phyloP scores from a whole-genome alignment of 331 rosid genomes.

The Quercus phellos region DNA sequence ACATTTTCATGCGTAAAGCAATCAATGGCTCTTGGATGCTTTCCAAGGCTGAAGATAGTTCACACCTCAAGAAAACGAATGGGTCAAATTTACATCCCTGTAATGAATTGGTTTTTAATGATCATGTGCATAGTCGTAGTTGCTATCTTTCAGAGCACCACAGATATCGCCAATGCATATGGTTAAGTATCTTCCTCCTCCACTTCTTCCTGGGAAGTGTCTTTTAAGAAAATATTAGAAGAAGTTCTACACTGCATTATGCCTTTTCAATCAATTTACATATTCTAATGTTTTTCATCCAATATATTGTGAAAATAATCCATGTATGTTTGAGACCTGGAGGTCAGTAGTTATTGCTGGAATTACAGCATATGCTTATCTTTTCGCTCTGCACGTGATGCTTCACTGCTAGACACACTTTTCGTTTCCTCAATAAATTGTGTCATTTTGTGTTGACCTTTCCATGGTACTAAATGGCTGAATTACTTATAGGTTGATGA shows the following conservation, averaged over 20 bases:
- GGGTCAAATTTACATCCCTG: constrained; percentile 94
- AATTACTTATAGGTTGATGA: background rate
- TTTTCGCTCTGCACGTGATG: background rate
- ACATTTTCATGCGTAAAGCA: constrained; percentile 95
- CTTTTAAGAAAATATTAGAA: background rate
- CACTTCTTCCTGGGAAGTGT: constrained; percentile 4
- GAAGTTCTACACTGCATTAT: background rate
- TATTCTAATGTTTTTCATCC: constrained; percentile 1
- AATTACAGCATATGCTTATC: background rate
- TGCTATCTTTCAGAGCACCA: constrained; percentile 74
- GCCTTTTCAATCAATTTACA: background rate
- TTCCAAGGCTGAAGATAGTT: constrained; percentile 94
- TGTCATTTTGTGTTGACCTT: background rate
- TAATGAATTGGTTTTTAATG: constrained; percentile 89
- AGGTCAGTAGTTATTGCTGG: background rate
- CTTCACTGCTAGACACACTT: background rate
- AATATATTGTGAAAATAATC: background rate
- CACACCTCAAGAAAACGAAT: constrained; percentile 86
- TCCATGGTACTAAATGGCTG: background rate
- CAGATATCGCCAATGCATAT: constrained; percentile 94
- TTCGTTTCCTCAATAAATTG: constrained; percentile 4
- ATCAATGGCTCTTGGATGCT: constrained; percentile 98
- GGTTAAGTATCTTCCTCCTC: constrained; percentile 46
- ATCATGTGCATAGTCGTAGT: constrained; percentile 88
- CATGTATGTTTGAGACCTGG: background rate